A percentile compares a stretch with the other conserved stretches of the same genome.
These are phyloP conservation scores for Pseudopyrenochaeta lycopersici DNA, from an alignment of 2,329 filamentous ascomycete genomes.

Conservation along the genomic window DNA sequence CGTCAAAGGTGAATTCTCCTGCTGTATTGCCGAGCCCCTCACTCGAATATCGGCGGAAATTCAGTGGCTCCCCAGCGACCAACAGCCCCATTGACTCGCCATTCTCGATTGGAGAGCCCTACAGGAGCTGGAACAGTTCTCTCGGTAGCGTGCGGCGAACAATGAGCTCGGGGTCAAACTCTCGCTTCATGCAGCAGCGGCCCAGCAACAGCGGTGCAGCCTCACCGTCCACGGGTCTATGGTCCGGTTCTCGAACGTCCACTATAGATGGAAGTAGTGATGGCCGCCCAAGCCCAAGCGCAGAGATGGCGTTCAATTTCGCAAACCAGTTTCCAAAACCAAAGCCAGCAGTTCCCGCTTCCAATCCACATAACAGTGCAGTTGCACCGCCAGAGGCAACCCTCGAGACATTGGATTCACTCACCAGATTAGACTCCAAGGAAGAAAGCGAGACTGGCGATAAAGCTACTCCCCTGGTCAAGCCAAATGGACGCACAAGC, in stretches of 20 bases:
- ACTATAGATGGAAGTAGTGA: slow-evolving; percentile 26
- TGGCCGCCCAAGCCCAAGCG: slow-evolving; percentile 32
- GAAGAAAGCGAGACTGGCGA: slow-evolving; percentile 42
- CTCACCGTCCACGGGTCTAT: slow-evolving; percentile 47
- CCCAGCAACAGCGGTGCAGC: slow-evolving; percentile 27
- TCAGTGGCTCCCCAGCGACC: slow-evolving; percentile 27
- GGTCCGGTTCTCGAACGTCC: slow-evolving; percentile 45
- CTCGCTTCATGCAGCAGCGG: slow-evolving; percentile 27
- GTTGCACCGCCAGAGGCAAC: slow-evolving; percentile 14
- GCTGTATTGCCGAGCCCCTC: slow-evolving; percentile 38
- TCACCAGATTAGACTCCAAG: slow-evolving; percentile 29
- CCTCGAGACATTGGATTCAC: slow-evolving; percentile 10
- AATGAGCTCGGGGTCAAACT: slow-evolving; percentile 42
- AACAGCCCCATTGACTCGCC: slow-evolving; percentile 42
- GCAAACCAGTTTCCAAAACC: slow-evolving; percentile 30
- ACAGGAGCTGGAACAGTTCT: slow-evolving; percentile 45
- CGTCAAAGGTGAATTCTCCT: slow-evolving; percentile 41
- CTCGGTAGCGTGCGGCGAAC: slow-evolving; percentile 53
- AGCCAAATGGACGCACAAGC: slow-evolving; percentile 23
- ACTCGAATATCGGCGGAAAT: slow-evolving; percentile 29
- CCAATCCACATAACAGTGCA: slow-evolving; percentile 3
- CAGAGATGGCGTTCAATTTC: slow-evolving; percentile 48
- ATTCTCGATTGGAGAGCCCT: slow-evolving; percentile 40
- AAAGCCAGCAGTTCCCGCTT: slow-evolving; percentile 3
- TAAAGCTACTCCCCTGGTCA: slow-evolving; percentile 40